phyloP scores from a whole-genome alignment of 2,329 filamentous ascomycete genomes.

The Hypoxylon sp. region DNA sequence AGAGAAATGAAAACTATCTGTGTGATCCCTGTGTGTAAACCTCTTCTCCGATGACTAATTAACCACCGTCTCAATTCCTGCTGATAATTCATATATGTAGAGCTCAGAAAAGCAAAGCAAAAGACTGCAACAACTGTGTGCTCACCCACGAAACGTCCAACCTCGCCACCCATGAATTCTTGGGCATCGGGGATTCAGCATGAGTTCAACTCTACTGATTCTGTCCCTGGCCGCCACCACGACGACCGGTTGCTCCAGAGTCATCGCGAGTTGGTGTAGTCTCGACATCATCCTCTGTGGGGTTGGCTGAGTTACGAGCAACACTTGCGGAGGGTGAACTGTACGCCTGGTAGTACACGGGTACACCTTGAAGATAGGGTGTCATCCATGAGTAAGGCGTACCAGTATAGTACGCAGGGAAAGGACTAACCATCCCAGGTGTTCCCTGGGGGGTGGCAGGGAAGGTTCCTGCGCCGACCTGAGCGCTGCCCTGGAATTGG shows the following conservation, averaged over 20 bases:
- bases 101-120: slow-evolving; percentile 8
- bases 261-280: slow-evolving; percentile 17
- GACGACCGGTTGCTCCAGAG: slow-evolving; percentile 12
- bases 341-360: slow-evolving; percentile 36
- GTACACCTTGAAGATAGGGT: slow-evolving; percentile 49
- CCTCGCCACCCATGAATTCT: not conserved
- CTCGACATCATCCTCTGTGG: not conserved
- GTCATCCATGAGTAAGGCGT: slow-evolving; percentile 46
- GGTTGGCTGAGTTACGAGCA: not conserved
- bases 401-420: slow-evolving; percentile 37
- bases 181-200: not conserved
- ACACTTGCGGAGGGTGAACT: slow-evolving; percentile 8
- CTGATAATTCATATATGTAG: slow-evolving; percentile 8
- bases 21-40: not conserved
- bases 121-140: not conserved
- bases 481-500: slow-evolving; percentile 18
- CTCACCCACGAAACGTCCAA: not conserved
- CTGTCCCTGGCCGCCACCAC: slow-evolving; percentile 1
- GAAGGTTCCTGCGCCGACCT: slow-evolving; percentile 16
- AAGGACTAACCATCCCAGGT: slow-evolving; percentile 40
- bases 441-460: slow-evolving; percentile 41
- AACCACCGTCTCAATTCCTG: slow-evolving; percentile 5
- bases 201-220: not conserved
- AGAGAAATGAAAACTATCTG: slow-evolving; percentile 14
- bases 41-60: slow-evolving; percentile 4